Base-by-base conservation (phyloP, 345 rosid genomes). In the Laguncularia racemosa region DNA sequence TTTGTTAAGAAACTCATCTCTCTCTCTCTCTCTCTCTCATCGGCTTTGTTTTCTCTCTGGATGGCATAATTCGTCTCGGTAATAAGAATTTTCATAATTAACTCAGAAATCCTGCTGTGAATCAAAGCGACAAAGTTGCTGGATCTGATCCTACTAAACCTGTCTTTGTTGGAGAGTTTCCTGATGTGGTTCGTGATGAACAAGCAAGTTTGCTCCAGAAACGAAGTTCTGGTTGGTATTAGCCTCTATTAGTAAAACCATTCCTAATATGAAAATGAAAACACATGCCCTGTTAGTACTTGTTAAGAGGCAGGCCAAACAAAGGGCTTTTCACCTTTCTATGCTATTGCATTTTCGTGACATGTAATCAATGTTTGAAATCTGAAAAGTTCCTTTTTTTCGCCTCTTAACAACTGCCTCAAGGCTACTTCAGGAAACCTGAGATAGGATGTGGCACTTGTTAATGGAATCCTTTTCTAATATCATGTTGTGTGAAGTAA, bases 161-260 rank as follows among this genome's bases (percentile, higher is more conserved):
- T 17, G 97, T 92, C 3, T 89, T 84, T 76, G 83, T 89, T 67
- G 91, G 83, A 56, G 97, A 89, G 69, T 89, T 86, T 66, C 97
- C 97, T 18, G 89, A 79, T 52, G 72, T 59, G 13, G 78, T 89
- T 46, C 91, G 90, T 51, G 91, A 83, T 72, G 93, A 89, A 63
- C 91, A 77, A 64, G 62, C 69, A 46, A 66, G 64, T 55, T 59
- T 85, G 65, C 66, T 68, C 14, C 80, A 55, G 64, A 78, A 70
- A 65, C 80, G 45, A 53, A 51, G 67, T 76, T 79, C 70, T 67
- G 96, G 98, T 88, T 53, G 60, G 88, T 77, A 46, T 40, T 50
- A 20, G 28, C 6, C 15, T 46, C 44, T 46, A 14, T 4, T 43
- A 33, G 59, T 63, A 57, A n/a, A 13, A 14, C 49, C 19, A 20